These are phyloP conservation scores for Oligophagozyma castellii DNA, from an alignment of 1,139 yeast genomes.

Conservation along the genomic window DNA sequence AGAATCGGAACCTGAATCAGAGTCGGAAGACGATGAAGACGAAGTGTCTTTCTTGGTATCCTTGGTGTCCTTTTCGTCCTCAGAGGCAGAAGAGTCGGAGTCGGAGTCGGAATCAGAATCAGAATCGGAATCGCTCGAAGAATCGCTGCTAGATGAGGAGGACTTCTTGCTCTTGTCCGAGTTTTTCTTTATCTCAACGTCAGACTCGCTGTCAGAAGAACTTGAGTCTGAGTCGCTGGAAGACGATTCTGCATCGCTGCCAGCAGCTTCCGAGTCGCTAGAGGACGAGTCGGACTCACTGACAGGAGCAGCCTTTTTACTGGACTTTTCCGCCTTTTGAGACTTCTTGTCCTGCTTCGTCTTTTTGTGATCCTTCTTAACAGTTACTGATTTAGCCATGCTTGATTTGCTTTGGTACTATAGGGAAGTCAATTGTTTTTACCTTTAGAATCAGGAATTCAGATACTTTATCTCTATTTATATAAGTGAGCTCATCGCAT, in stretches of 20 bases:
- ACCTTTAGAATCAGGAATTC: no score
- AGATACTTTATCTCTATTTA: no score
- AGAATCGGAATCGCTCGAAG: conserved; percentile 21
- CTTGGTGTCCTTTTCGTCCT: conserved; percentile 4
- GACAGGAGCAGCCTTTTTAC: conserved; percentile 6
- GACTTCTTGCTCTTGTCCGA: conserved; percentile 13
- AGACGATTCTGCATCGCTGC: conserved; percentile 7
- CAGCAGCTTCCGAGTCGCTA: conserved; percentile 10
- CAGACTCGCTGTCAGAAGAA: conserved; percentile 21
- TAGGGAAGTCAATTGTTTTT: no score
- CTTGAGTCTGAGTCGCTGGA: conserved; percentile 6
- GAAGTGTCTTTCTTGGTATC: conserved; percentile 10
- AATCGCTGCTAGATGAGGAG: conserved; percentile 23
- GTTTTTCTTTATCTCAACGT: conserved; percentile 16
- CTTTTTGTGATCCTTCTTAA: conserved; percentile 7
- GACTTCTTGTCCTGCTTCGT: conserved; percentile 2
- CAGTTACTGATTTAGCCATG: no score
- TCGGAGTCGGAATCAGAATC: conserved; percentile 24
- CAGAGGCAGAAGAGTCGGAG: conserved; percentile 18
- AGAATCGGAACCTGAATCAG: conserved; percentile 15
- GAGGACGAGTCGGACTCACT: conserved; percentile 14
- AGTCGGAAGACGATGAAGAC: conserved; percentile 23
- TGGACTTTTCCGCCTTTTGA: conserved; percentile 1
- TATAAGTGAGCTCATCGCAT: no score
- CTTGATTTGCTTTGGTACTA: no score